phyloP scores from a whole-genome alignment of 2,329 filamentous ascomycete species.

The Aureobasidium zeae region DNA sequence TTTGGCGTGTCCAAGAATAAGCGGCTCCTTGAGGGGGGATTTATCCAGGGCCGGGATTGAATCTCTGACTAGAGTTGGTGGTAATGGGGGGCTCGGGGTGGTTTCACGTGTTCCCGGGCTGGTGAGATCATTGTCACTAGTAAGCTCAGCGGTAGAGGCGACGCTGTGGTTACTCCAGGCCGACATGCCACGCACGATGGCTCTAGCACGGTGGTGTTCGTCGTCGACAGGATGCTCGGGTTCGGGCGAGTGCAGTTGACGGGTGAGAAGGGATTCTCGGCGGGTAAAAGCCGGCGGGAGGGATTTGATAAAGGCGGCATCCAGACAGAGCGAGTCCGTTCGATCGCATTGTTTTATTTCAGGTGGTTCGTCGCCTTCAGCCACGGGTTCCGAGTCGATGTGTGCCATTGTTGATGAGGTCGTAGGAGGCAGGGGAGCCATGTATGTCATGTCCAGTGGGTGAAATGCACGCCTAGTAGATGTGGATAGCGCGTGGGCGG shows the following conservation, averaged over 20 bases:
- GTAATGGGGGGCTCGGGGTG: slow-evolving; percentile 79
- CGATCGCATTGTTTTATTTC: slow-evolving; percentile 45
- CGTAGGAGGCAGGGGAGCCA: not conserved
- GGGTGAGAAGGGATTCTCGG: slow-evolving; percentile 77
- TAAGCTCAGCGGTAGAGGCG: slow-evolving; percentile 74
- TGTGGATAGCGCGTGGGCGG: not conserved
- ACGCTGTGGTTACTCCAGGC: slow-evolving; percentile 72
- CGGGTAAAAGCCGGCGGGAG: slow-evolving; percentile 42
- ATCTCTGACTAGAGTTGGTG: slow-evolving; percentile 41
- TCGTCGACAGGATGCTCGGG: slow-evolving; percentile 37
- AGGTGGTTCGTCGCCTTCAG: slow-evolving; percentile 83
- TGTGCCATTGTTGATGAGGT: slow-evolving; percentile 21
- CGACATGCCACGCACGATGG: slow-evolving; percentile 43
- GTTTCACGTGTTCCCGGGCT: slow-evolving; percentile 73
- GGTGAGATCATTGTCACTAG: slow-evolving; percentile 78
- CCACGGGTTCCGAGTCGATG: slow-evolving; percentile 53
- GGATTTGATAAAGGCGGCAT: slow-evolving; percentile 39
- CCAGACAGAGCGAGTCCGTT: slow-evolving; percentile 16
- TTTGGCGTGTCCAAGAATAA: slow-evolving; percentile 31
- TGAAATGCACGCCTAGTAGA: not conserved
- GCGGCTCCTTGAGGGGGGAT: slow-evolving; percentile 29
- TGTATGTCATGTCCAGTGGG: slow-evolving; percentile 8
- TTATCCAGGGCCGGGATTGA: slow-evolving; percentile 33
- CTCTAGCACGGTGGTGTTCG: slow-evolving; percentile 20
- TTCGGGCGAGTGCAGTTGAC: slow-evolving; percentile 57